Base-by-base conservation (phyloP, 2,329 filamentous ascomycete species). In the Cercospora beticola region DNA sequence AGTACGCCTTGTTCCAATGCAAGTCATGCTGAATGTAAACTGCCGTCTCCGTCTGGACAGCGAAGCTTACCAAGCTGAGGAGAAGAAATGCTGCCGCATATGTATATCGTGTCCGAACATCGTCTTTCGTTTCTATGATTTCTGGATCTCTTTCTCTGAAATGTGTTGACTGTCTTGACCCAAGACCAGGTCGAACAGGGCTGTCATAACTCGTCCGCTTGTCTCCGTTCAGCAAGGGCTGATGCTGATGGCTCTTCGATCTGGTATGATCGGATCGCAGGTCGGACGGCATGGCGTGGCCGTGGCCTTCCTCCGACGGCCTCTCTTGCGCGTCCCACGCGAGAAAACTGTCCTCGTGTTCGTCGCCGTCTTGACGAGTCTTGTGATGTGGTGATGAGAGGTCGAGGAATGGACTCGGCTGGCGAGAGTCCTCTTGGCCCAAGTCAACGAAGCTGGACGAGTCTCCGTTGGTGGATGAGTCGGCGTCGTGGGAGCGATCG, bases 1-100 rank as follows among this genome's bases (percentile, higher is more conserved):
- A 97, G 83, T 97, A 99, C n/a, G 95, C 92, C 83, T 99, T 99
- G 82, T 96, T 88, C 95, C 95, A 99, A 71, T 91, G 89, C 71
- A 97, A 82, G 69, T 95, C 89, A 79, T 94, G 90, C 82, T 98
- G 94, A 70, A 99, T 95, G 82, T 97, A 94, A 9, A 96, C 90
- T 10, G 94, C 94, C 64, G 97, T 93, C 84, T 98, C 94, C 3
- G 95, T 98, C 86, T 99, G 95, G 5, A 97, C 84, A 59, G 93
- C 92, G 79, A 99, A 99, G 77, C 92, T 91, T 68, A 97, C 83
- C 76, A 99, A 84, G 77, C 92, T 95, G 73, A 97, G 78, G 31
- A 90, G 81, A 69, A 99, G 85, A 80, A 97, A 97, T 73, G 93
- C 87, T 62, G 87, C 90, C 1, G 95, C 94, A 78, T 94, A 92